Evolutionary conservation across 371 early-diverging fungal genomes (phyloP), one percentile per base, ranked within the genome.

Genomic region (Mucor circinelloides): DNA sequence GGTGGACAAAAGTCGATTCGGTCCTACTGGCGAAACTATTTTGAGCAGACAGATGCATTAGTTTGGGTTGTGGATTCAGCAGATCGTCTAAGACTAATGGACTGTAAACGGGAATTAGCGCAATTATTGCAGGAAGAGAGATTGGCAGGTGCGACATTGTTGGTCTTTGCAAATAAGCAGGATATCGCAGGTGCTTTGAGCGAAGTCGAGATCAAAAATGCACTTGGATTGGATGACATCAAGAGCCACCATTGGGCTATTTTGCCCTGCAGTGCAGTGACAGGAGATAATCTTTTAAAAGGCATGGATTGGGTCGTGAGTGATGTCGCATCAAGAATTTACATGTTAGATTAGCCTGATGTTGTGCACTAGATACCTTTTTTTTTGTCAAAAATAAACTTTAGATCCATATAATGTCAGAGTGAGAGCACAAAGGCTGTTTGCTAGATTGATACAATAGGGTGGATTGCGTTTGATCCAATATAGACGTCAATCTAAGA

Each of bases 11-110:
- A 91, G 65, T 91, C 95, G 0, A 96, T 99, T 65, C 89, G 99
- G 42, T 92, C 96, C 3, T 99, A 98, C 75, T 99, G 99, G 99
- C 86, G 98, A 55, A 99, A 99, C 82, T 99, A 99, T 80, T 99
- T 98, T 89, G 99, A 99, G 76, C 93, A 96, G 61, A 98, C 98
- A 0, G 99, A 99, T 71, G 99, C 97, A 0, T 81, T 99, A 13
- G 91, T 99, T 9, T 99, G 98, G 97, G 99, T 99, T 0, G 97
- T 99, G 19, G 99, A 99, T 78, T 90, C 93, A 12, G 93, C 95
- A 9, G 99, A 98, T 76, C 72, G 91, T 38, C 81, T 89, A 40
- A 80, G 99, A 17, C 73, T 97, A 56, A 81, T 84, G n/a, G 93
- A 93, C 64, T 97, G 97, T 73, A 84, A 82, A 55, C 58, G 73